Base-by-base conservation (phyloP, 75 land plant species). In the Selaginella tamariscina region DNA sequence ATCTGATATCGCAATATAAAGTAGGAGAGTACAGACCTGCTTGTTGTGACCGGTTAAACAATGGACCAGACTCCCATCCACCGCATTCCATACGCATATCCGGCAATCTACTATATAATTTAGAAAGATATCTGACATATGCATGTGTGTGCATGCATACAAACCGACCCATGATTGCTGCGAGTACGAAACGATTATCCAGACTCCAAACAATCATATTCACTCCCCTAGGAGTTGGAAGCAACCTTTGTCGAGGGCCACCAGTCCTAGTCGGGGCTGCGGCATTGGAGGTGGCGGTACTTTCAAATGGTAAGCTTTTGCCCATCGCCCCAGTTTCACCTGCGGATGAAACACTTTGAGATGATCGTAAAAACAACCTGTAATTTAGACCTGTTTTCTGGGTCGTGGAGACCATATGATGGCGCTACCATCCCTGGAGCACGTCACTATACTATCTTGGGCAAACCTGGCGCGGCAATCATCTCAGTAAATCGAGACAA, bases 81-180 rank as follows among this genome's bases (percentile, higher is more conserved):
- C 76, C 56, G 98, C 96, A 93, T 93, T 93, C 98, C 98, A 93
- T 30, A 93, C 98, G 80, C 98, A 93, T 63, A 93, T 93, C 75
- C 98, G 77, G 79, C 85, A 84, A 84, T 92, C 97, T 92, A 82
- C 0, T 70, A 82, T 0, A 54, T 30, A 9, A n/a, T 39, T 13
- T 63, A 31, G 55, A 27, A 30, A 11, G 2, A 0, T 1, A 22
- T 66, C 27, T 70, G 20, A 70, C 49, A 54, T 2, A 54, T 2
- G 39, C 8, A 65, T 65, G 13, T 32, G 2, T 13, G 39, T 27
- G 54, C 20, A 1, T 5, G 9, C 32, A 1, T 15, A 33, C 24
- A 32, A 62, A 67, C 66, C 68, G 72, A 94, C 98, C 98, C 98
- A 94, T 94, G 26, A 89, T 94, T 75, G 98, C 98, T 77, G 98